phyloP scores from a whole-genome alignment of 192 early-diverging fungal species.

The Coemansia guatemalensis region DNA sequence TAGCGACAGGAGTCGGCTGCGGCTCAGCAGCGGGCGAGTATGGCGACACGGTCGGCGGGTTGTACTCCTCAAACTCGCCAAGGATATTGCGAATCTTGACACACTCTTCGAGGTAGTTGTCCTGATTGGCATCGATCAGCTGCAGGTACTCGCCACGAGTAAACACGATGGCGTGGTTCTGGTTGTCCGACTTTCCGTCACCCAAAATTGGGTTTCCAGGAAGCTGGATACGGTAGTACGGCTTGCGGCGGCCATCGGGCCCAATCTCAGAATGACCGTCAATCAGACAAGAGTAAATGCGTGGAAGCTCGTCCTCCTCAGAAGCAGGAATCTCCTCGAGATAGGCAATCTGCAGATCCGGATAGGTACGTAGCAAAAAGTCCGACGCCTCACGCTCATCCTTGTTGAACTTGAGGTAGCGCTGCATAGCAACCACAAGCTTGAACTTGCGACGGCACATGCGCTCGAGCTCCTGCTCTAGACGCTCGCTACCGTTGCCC shows the following conservation, averaged over 20 bases:
- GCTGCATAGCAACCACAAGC: conserved; percentile 83
- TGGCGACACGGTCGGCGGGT: conserved; percentile 63
- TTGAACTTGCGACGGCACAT: conserved; percentile 79
- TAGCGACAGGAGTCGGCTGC: conserved; percentile 70
- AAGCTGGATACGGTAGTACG: conserved; percentile 72
- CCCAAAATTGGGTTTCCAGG: conserved; percentile 88
- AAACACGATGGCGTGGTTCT: conserved; percentile 83
- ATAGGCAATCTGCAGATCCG: conserved; percentile 78
- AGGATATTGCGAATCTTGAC: conserved; percentile 85
- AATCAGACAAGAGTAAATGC: conserved; percentile 66
- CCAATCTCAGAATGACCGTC: conserved; percentile 72
- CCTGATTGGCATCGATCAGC: conserved; percentile 87
- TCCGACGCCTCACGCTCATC: conserved; percentile 74
- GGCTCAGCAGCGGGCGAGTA: conserved; percentile 65
- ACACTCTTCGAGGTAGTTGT: conserved; percentile 90
- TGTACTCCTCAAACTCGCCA: conserved; percentile 81
- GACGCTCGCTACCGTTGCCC: conserved; percentile 61
- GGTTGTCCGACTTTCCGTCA: conserved; percentile 90
- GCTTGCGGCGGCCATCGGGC: conserved; percentile 73
- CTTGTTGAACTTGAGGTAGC: conserved; percentile 74
- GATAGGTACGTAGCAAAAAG: conserved; percentile 73
- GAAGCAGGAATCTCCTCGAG: conserved; percentile 67
- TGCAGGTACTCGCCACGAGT: conserved; percentile 86
- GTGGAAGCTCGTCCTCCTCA: conserved; percentile 61
- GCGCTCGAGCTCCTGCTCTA: conserved; percentile 68